Evolutionary conservation across 2,329 filamentous ascomycete species (phyloP), one percentile per base, ranked within the genome.

Genomic region (Fusarium fujikuroi): DNA sequence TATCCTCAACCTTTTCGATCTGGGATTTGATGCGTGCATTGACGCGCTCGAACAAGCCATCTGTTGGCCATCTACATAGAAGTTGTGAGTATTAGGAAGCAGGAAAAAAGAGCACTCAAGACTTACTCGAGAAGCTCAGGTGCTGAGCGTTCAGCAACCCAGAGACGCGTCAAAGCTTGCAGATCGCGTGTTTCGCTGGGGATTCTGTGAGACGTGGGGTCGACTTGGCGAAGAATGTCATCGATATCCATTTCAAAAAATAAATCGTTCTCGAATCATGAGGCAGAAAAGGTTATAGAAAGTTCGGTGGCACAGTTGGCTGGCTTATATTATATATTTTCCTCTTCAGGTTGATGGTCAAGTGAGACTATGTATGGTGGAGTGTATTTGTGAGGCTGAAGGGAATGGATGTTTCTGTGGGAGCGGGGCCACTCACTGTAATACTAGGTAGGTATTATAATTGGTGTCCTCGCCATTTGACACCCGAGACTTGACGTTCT

Each of bases 121-220:
- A 49, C 59, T 83, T 91, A 98, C 83, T 91, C 89, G 43, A 98
- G 86, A n/a, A 99, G 87, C 82, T 98, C 95, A 5, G 95, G 94
- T 49, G 94, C 92, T 63, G 92, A 93, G 76, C 96, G 91, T 83
- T 99, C 97, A 47, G 95, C 94, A 49, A 98, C 90, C 95, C 95
- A 99, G 77, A 92, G 92, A 78, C 95, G 92, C 76, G 95, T 98
- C 76, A 99, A 85, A 60, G 93, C 90, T 81, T 98, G 95, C 75
- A 98, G 88, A 83, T 98, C 95, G 78, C 91, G 88, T 46, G 88
- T 91, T 76, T 90, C 88, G 58, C 84, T 83, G 6, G 90, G 89
- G 23, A 89, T 81, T 40, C 85, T 81, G 74, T 89, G 84, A 61
- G 84, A 83, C 66, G 85, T 81, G 56, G 88, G 90, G 81, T 94